Conservation (phyloP, 768 basidiomycete species). For the Glaciozyma martinii region DNA sequence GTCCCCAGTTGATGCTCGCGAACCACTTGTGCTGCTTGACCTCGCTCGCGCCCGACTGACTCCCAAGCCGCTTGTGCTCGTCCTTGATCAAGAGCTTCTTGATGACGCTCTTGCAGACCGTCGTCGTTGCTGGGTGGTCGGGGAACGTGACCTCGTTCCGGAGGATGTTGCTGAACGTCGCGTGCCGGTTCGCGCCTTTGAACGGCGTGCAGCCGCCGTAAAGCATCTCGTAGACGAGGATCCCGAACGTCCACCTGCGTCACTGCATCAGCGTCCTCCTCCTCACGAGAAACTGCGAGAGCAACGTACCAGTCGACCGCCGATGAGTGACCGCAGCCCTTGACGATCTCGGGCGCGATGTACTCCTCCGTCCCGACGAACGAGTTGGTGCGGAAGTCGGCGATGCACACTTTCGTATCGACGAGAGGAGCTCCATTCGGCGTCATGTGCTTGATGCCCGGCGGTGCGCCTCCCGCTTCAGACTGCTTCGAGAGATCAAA, state of each 20-base stretch:
- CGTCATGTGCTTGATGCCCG: slow-evolving; percentile 72
- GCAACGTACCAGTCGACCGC: slow-evolving; percentile 90
- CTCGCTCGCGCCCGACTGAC: slow-evolving; percentile 90
- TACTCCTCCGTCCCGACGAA: slow-evolving; percentile 98
- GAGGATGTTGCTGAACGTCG: slow-evolving; percentile 94
- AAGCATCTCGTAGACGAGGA: slow-evolving; percentile 91
- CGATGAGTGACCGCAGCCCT: slow-evolving; percentile 89
- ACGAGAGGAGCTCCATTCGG: slow-evolving; percentile 86
- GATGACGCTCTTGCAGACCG: slow-evolving; percentile 76
- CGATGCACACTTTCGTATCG: slow-evolving; percentile 88
- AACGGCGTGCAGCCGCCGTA: slow-evolving; percentile 91
- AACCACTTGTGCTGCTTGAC: slow-evolving; percentile 99
- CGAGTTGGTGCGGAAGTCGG: slow-evolving; percentile 90
- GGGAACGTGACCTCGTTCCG: slow-evolving; percentile 75
- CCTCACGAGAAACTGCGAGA: background rate
- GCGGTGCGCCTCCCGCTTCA: slow-evolving; percentile 71
- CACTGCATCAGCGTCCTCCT: background rate
- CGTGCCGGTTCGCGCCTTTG: slow-evolving; percentile 88
- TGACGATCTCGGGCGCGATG: slow-evolving; percentile 48
- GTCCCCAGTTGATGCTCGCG: slow-evolving; percentile 88
- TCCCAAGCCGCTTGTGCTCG: slow-evolving; percentile 77
- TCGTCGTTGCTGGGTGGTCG: slow-evolving; percentile 68
- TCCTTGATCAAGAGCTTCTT: slow-evolving; percentile 82
- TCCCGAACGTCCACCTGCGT: slow-evolving; percentile 66
- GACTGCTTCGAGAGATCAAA: slow-evolving; percentile 98